These are phyloP conservation scores for Verticillium nubilum DNA, from an alignment of 2,329 filamentous ascomycete genomes.

Conservation along the genomic window DNA sequence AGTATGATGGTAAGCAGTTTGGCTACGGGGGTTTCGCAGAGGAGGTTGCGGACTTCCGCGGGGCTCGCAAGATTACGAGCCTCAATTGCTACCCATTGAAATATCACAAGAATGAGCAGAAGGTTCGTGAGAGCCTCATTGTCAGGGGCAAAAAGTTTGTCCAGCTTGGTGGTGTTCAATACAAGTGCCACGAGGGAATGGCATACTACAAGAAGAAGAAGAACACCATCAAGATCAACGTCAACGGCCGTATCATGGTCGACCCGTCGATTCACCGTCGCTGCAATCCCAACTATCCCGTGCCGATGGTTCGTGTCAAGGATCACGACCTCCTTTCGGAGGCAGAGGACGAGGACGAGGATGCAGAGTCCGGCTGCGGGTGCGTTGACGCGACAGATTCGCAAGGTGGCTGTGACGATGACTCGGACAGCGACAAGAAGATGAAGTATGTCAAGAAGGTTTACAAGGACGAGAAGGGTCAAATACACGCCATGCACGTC, in stretches of 20 bases:
- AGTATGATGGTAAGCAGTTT: conserved; percentile 42
- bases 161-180: conserved; percentile 37
- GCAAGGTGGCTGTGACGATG: conserved; percentile 29
- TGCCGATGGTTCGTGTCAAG: conserved; percentile 68
- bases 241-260: conserved; percentile 30
- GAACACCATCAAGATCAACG: conserved; percentile 14
- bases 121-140: conserved; percentile 25
- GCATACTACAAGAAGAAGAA: conserved; percentile 29
- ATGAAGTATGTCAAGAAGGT: conserved; percentile 46
- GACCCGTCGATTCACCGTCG: conserved; percentile 56
- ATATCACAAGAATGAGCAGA: conserved; percentile 33
- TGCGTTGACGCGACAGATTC: conserved; percentile 20
- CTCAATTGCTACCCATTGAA: conserved; percentile 38
- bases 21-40: conserved; percentile 27
- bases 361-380: conserved; percentile 31
- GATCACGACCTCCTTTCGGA: conserved; percentile 57
- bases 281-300: conserved; percentile 79
- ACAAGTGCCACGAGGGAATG: conserved; percentile 38
- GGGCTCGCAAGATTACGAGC: conserved; percentile 37
- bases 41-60: conserved; percentile 34
- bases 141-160: conserved; percentile 39
- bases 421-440: conserved; percentile 32
- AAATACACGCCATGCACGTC: conserved; percentile 20
- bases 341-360: conserved; percentile 39
- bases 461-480: conserved; percentile 37